phyloP scores from a whole-genome alignment of 495 filamentous ascomycete genomes.

The Alectoria sarmentosa region DNA sequence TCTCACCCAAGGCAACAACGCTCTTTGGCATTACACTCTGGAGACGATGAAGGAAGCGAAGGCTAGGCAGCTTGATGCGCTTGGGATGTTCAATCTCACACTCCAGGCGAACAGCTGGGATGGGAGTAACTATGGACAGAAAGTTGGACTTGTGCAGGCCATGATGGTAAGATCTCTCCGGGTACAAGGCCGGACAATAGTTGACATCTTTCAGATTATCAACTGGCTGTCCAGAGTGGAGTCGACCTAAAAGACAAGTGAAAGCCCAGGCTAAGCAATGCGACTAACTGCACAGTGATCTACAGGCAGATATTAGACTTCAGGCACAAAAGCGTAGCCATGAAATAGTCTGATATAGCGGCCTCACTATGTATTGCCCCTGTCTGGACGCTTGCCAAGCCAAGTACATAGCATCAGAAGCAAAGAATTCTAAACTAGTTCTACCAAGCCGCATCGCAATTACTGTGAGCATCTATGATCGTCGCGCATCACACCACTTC shows the following conservation, averaged over 20 bases:
- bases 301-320: neutral
- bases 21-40: slow-evolving; percentile 38
- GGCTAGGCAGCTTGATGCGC: slow-evolving; percentile 35
- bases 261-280: neutral
- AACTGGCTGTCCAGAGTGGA: slow-evolving; percentile 39
- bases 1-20: slow-evolving; percentile 34
- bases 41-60: slow-evolving; percentile 35
- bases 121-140: slow-evolving; percentile 39
- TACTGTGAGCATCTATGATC: neutral
- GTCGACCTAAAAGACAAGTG: slow-evolving; percentile 17
- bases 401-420: neutral
- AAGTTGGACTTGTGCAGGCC: slow-evolving; percentile 41
- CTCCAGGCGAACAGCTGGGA: slow-evolving; percentile 40
- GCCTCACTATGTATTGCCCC: neutral
- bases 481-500: neutral
- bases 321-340: neutral
- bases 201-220: slow-evolving; percentile 28
- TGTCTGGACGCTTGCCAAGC: neutral
- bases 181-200: neutral
- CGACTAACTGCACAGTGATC: neutral
- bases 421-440: neutral
- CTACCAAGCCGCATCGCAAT: neutral
- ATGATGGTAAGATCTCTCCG: slow-evolving; percentile 39
- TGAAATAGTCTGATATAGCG: neutral
- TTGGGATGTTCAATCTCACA: slow-evolving; percentile 45